Conservation (phyloP, 1,284 basidiomycete species). For the Phellopilus nigrolimitatus region DNA sequence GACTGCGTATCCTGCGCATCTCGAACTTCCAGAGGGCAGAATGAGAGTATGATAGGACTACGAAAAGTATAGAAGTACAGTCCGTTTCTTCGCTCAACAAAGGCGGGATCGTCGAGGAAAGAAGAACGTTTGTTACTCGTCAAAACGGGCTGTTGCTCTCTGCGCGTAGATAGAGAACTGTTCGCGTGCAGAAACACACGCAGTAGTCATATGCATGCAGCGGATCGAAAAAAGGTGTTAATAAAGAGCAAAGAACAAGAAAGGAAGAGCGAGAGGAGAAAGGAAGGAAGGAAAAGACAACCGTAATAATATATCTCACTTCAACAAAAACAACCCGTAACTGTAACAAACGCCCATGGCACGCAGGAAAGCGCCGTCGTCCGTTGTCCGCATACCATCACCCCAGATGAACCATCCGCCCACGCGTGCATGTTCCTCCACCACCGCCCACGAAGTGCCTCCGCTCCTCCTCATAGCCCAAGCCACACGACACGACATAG, state of each 20-base stretch:
- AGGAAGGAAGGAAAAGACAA: conserved; percentile 14
- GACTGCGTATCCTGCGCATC: too few relatives aligned
- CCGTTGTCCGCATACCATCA: not conserved
- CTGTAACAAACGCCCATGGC: conserved; percentile 4
- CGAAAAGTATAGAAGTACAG: not conserved
- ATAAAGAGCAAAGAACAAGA: conserved; percentile 19
- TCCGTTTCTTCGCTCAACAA: conserved; percentile 1
- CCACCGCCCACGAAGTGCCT: conserved; percentile 1
- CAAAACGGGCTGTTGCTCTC: not conserved
- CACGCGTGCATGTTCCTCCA: not conserved
- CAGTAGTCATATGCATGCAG: not conserved
- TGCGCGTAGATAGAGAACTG: not conserved
- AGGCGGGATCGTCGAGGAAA: not conserved
- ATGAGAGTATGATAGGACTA: not conserved
- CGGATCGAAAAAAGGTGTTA: not conserved
- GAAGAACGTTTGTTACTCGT: not conserved
- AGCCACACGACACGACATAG: not conserved
- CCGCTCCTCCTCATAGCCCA: conserved; percentile 1
- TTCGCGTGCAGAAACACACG: not conserved
- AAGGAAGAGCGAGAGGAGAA: conserved; percentile 13
- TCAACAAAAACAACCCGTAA: conserved; percentile 16
- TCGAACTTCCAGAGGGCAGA: not conserved
- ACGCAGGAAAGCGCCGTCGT: not conserved
- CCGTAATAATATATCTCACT: conserved; percentile 20
- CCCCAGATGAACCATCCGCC: not conserved